Conservation (phyloP, 169 alveolate species). For the Plasmodium inui region DNA sequence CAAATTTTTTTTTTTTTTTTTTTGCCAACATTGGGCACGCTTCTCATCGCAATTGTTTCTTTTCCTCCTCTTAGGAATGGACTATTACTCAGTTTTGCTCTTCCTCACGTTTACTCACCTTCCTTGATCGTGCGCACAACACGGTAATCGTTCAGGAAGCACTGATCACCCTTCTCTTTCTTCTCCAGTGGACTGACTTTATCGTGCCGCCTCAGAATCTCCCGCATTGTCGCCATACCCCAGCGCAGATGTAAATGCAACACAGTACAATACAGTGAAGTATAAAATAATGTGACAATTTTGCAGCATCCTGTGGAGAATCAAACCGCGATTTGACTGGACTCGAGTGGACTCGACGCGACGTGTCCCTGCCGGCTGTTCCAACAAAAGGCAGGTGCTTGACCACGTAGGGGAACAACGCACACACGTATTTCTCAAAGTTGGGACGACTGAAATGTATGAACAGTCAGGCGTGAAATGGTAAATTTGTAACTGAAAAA, state of each 20-base stretch:
- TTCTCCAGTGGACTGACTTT: background rate
- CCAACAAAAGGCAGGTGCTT: background rate
- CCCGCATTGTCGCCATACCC: background rate
- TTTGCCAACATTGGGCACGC: background rate
- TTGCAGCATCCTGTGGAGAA: background rate
- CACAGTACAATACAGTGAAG: background rate
- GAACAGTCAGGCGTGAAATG: background rate
- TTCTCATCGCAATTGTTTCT: background rate
- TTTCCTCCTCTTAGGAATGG: background rate
- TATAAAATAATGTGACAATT: background rate
- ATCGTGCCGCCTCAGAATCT: background rate
- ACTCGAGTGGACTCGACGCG: background rate
- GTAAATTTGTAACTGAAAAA: background rate
- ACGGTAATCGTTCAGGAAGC: background rate
- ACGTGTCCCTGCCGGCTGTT: background rate
- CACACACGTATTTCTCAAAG: background rate
- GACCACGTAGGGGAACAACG: background rate
- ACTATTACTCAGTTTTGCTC: background rate
- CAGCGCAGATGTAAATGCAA: background rate
- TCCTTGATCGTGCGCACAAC: slow-evolving; percentile 7
- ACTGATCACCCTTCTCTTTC: background rate
- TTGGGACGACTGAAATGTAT: background rate
- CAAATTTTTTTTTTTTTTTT: background rate
- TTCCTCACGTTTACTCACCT: background rate
- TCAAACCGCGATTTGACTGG: background rate